Evolutionary conservation across 805 yeast genomes (phyloP).

Genomic region (Hanseniaspora clermontiae): DNA sequence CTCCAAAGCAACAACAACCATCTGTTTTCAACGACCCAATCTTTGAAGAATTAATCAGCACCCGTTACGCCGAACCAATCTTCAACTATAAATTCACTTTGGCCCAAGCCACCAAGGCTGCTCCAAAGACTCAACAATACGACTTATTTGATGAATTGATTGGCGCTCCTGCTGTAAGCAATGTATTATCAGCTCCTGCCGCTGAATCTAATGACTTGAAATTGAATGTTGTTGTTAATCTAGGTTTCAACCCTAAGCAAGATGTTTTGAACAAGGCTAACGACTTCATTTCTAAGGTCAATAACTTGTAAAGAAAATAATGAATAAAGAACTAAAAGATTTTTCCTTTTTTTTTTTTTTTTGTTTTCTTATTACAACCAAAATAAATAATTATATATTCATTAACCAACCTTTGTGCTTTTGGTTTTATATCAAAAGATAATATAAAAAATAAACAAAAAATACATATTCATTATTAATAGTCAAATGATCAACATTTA

Average conservation of each 20-base stretch:
- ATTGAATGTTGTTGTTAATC: neutral
- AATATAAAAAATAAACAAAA: neutral
- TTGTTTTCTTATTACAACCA: neutral
- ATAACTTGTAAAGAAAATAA: neutral
- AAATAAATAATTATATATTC: too few species aligned
- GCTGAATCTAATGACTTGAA: neutral
- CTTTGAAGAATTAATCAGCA: slow-evolving; percentile 47
- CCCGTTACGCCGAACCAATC: slow-evolving; percentile 24
- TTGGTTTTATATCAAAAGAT: neutral
- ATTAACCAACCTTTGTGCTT: too few species aligned
- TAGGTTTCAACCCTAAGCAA: slow-evolving; percentile 4
- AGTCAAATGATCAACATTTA: slow-evolving; percentile 27
- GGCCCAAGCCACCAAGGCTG: neutral
- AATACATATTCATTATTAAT: neutral
- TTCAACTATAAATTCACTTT: slow-evolving; percentile 17
- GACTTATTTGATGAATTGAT: slow-evolving; percentile 7
- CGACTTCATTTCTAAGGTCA: slow-evolving; percentile 3
- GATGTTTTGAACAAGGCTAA: slow-evolving; percentile 6
- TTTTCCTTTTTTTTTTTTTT: neutral
- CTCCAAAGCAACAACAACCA: neutral
- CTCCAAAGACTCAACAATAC: neutral
- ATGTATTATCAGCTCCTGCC: neutral
- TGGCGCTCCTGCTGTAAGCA: neutral
- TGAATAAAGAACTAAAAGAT: neutral
- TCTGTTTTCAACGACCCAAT: slow-evolving; percentile 45